These are phyloP conservation scores for Sarocladiaceae sp. DNA, from an alignment of 2,329 filamentous ascomycete species.

Conservation along the genomic window DNA sequence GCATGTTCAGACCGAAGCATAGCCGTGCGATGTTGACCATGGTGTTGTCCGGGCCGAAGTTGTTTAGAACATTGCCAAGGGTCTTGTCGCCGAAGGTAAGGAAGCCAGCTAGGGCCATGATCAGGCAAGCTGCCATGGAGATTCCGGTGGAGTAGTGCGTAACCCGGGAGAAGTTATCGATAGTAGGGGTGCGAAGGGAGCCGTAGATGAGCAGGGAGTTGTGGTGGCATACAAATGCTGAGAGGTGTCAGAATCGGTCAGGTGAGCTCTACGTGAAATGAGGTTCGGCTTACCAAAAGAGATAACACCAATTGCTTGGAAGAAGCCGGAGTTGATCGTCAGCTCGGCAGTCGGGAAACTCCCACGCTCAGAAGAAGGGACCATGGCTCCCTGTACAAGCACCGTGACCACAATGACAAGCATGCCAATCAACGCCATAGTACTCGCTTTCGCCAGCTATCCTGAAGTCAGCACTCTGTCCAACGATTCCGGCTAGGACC, in stretches of 20 bases:
- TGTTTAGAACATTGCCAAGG: constrained; percentile 94
- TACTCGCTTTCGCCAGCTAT: constrained; percentile 92
- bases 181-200: constrained; percentile 86
- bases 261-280: neutral
- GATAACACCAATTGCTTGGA: constrained; percentile 95
- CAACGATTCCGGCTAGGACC: no score
- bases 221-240: constrained; percentile 72
- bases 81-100: constrained; percentile 90
- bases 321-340: constrained; percentile 80
- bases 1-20: constrained; percentile 97
- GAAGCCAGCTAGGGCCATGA: constrained; percentile 86
- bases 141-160: constrained; percentile 91
- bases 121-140: constrained; percentile 86
- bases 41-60: constrained; percentile 85
- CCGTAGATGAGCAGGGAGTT: constrained; percentile 98
- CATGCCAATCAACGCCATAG: constrained; percentile 91
- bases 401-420: constrained; percentile 83
- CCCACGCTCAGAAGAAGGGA: constrained; percentile 68
- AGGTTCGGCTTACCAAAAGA: constrained; percentile 70
- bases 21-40: constrained; percentile 94
- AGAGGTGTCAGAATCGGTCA: constrained; percentile 5
- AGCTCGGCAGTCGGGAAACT: constrained; percentile 65
- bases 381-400: constrained; percentile 73
- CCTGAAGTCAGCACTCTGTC: constrained; percentile 9
- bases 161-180: constrained; percentile 89